Evolutionary conservation across 768 basidiomycete genomes (phyloP).

Genomic region (Amanita pallidorosea): DNA sequence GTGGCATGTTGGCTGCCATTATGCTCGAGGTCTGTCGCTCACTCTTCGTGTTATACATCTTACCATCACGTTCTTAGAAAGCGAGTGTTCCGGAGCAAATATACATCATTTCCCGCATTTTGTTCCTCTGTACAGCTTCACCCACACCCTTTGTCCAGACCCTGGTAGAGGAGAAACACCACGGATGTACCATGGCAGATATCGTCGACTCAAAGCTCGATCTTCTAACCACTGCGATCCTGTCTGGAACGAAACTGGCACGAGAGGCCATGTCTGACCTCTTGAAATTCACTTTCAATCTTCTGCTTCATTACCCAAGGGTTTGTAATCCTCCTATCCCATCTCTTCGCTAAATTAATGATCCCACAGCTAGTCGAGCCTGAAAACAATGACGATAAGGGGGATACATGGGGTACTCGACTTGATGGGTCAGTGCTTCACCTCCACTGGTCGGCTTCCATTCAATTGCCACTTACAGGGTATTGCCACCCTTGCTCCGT

Average conservation of each 20-base stretch:
- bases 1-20: conserved; percentile 60
- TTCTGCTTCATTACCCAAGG: conserved; percentile 75
- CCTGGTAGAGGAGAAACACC: conserved; percentile 56
- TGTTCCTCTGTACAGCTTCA: conserved; percentile 63
- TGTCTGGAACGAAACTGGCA: conserved; percentile 40
- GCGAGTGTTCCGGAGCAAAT: conserved; percentile 48
- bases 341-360: not conserved
- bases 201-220: conserved; percentile 55
- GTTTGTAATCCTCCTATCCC: conserved; percentile 21
- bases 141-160: conserved; percentile 37
- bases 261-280: conserved; percentile 74
- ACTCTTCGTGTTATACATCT: not conserved
- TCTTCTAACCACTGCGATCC: conserved; percentile 34
- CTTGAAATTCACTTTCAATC: conserved; percentile 77
- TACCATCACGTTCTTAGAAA: conserved; percentile 35
- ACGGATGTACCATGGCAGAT: conserved; percentile 49
- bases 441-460: not conserved
- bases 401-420: conserved; percentile 65
- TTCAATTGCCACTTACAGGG: conserved; percentile 23
- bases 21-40: conserved; percentile 8
- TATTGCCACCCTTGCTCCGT: conserved; percentile 63
- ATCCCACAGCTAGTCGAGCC: conserved; percentile 26
- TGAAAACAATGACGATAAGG: conserved; percentile 34
- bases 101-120: conserved; percentile 66
- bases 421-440: conserved; percentile 51